phyloP scores from a whole-genome alignment of 2,329 filamentous ascomycete species.

The Ceratocystiopsis sp. region DNA sequence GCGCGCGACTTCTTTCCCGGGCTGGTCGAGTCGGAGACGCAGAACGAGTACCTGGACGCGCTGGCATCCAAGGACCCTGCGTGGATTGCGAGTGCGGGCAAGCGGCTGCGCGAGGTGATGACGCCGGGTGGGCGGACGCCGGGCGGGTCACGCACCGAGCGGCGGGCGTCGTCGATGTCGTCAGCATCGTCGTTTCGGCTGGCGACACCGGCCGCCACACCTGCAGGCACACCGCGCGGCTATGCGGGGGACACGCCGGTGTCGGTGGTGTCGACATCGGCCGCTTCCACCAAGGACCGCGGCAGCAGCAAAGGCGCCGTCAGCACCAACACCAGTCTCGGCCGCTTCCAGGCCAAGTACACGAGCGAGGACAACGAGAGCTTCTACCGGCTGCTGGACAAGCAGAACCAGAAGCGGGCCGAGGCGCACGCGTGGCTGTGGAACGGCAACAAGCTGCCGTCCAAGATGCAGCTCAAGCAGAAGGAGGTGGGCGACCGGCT shows the following conservation, averaged over 20 bases:
- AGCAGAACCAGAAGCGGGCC: slow-evolving; percentile 68
- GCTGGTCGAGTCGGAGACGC: slow-evolving; percentile 65
- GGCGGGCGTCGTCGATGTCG: not conserved
- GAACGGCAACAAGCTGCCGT: slow-evolving; percentile 69
- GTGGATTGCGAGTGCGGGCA: slow-evolving; percentile 74
- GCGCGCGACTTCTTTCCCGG: slow-evolving; percentile 94
- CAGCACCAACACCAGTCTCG: slow-evolving; percentile 64
- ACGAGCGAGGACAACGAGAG: slow-evolving; percentile 97
- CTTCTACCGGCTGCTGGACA: slow-evolving; percentile 83
- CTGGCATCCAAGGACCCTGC: slow-evolving; percentile 67
- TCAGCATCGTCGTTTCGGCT: not conserved
- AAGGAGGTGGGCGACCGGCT: slow-evolving; percentile 42
- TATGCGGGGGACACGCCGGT: slow-evolving; percentile 60
- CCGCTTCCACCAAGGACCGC: not conserved
- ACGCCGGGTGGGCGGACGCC: slow-evolving; percentile 38
- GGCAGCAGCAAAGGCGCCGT: slow-evolving; percentile 26
- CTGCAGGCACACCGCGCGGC: slow-evolving; percentile 39
- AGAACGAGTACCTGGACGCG: slow-evolving; percentile 85
- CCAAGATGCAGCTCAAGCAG: slow-evolving; percentile 59
- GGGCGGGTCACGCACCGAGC: slow-evolving; percentile 17
- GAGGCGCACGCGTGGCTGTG: slow-evolving; percentile 85
- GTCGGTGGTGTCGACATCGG: slow-evolving; percentile 23
- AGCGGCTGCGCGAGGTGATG: slow-evolving; percentile 60
- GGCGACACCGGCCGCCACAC: slow-evolving; percentile 7
- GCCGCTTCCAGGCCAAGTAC: slow-evolving; percentile 78